Conservation (phyloP, 331 rosid species). For the Telfairia occidentalis region DNA sequence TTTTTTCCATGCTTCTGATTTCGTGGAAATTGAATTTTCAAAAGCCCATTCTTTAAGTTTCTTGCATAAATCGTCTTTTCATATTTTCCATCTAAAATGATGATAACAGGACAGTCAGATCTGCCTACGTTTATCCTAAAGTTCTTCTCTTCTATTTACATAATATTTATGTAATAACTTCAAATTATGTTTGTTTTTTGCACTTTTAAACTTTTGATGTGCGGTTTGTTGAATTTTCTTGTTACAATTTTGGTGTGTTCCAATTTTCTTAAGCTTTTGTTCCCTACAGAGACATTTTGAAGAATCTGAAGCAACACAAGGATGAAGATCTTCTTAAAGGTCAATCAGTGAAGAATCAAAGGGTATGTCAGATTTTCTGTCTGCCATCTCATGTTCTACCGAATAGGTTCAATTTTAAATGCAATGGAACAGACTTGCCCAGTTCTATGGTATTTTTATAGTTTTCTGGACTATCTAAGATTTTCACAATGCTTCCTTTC, state of each 20-base stretch:
- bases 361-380: slow-evolving; percentile 34
- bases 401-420: neutral
- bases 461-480: neutral
- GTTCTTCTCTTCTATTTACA: neutral
- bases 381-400: neutral
- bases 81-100: neutral
- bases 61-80: neutral
- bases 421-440: neutral
- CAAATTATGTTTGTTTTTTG: neutral
- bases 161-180: neutral
- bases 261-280: neutral
- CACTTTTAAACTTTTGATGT: neutral
- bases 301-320: slow-evolving; percentile 69
- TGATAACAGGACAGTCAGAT: neutral
- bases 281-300: slow-evolving; percentile 43
- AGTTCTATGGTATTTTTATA: neutral
- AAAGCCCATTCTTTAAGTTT: neutral
- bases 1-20: neutral
- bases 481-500: slow-evolving; percentile 5
- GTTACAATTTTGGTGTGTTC: neutral
- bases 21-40: neutral
- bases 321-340: slow-evolving; percentile 86
- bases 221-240: neutral
- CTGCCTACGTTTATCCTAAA: neutral
- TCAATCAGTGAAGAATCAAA: slow-evolving; percentile 74